Conservation (phyloP, 257 asterid species). For the Scutellaria galericulata region DNA sequence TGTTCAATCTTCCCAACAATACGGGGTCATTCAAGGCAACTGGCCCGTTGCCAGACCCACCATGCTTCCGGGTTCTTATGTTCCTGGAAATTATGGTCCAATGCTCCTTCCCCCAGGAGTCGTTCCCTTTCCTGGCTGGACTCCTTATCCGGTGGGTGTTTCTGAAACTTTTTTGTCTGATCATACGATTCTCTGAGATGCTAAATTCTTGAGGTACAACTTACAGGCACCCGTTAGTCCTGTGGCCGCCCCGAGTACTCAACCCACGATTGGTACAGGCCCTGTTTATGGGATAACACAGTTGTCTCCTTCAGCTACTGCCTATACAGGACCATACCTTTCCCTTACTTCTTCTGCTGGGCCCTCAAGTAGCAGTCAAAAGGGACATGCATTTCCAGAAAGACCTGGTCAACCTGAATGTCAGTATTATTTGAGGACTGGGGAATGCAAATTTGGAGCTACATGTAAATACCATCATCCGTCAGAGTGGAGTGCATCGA, state of each 20-base stretch:
- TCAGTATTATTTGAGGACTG: slow-evolving; percentile 78
- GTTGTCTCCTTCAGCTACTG: slow-evolving; percentile 79
- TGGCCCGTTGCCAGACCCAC: slow-evolving; percentile 85
- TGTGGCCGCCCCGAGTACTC: slow-evolving; percentile 63
- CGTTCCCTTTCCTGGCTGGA: slow-evolving; percentile 85
- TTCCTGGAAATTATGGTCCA: slow-evolving; percentile 77
- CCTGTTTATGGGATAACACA: slow-evolving; percentile 69
- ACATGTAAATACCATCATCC: slow-evolving; percentile 96
- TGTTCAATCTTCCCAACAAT: slow-evolving; percentile 81
- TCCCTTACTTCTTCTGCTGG: slow-evolving; percentile 65
- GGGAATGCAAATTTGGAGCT: slow-evolving; percentile 85
- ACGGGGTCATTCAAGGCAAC: slow-evolving; percentile 78
- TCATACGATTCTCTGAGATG: slow-evolving; percentile 3
- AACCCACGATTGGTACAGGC: slow-evolving; percentile 61
- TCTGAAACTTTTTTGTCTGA: slow-evolving; percentile 31
- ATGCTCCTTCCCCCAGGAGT: slow-evolving; percentile 79
- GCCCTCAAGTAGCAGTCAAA: slow-evolving; percentile 67
- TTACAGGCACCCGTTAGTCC: slow-evolving; percentile 68
- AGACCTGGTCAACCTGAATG: slow-evolving; percentile 94
- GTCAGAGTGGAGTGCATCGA: slow-evolving; percentile 62
- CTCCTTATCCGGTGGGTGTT: slow-evolving; percentile 71
- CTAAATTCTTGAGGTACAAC: slow-evolving; percentile 33
- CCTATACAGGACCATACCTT: slow-evolving; percentile 72
- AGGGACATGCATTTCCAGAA: slow-evolving; percentile 70
- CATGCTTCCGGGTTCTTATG: slow-evolving; percentile 72